These are phyloP conservation scores for Fraxinus xanthoxyloides DNA, from an alignment of 305 asterid genomes.

Conservation along the genomic window DNA sequence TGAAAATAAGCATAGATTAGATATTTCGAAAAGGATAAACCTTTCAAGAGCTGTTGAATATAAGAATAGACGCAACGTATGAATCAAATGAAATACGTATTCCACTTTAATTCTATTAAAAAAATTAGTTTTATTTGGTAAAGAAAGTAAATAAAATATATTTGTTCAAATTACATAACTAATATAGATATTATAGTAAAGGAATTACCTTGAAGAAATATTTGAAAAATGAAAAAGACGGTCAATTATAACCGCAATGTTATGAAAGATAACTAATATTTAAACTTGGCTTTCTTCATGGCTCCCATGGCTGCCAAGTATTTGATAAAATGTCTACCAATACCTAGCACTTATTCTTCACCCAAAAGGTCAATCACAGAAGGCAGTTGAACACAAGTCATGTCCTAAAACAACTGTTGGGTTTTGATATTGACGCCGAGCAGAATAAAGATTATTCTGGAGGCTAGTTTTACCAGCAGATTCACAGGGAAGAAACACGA, in stretches of 20 bases:
- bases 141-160: not conserved
- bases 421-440: no score
- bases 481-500: no score
- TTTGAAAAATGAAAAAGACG: not conserved
- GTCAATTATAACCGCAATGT: not conserved
- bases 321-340: not conserved
- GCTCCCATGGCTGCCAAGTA: not conserved
- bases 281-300: not conserved
- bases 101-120: not conserved
- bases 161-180: not conserved
- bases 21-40: not conserved
- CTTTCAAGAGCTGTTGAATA: not conserved
- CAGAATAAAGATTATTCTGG: no score
- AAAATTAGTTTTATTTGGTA: not conserved
- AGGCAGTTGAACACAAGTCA: no score
- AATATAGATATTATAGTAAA: no score
- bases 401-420: no score
- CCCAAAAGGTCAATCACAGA: not conserved
- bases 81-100: not conserved
- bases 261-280: not conserved
- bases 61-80: not conserved
- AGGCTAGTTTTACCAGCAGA: no score
- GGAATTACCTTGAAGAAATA: not conserved
- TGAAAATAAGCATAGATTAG: not conserved
- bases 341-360: not conserved